Base-by-base conservation (phyloP, 305 asterid genomes). In the Solanum hybrid region DNA sequence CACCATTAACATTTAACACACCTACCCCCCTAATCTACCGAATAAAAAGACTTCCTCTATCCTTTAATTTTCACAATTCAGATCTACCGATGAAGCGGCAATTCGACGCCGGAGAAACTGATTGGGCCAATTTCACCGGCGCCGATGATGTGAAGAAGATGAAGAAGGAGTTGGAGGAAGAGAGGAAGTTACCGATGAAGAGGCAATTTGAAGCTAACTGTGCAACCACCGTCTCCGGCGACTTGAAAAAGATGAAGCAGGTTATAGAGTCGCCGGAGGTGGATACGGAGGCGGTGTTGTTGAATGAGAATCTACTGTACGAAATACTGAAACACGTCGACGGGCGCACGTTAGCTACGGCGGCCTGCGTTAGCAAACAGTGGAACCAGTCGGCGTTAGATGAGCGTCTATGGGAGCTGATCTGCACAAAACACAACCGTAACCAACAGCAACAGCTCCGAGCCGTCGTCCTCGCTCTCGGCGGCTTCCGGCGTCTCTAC, bases 371-470 rank as follows among this genome's bases (percentile, higher is more conserved):
- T 69, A 94, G 93, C 94, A 94, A 93, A 79, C 99, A 91, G 93
- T 97, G 99, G 99, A 90, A 78, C 89, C 94, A 91, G 75, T 93
- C 98, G 87, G 98, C 99, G 78, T 92, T 92, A 75, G 99, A 97
- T 89, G 99, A 97, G 94, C 94, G 98, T 90, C 94, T 97, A 72
- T 97, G 99, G 99, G 99, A 97, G 93, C 93, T 94, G 94, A 96
- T 97, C 96, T 97, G 99, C 92, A 95, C 98, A 38, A 94, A 91
- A 87, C 95, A 96, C 91, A 89, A 92, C 91, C 93, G 94, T 17
- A 94, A 95, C 88, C 92, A 94, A 90, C 97, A 87, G 51, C 90
- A 91, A 77, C 92, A 94, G 87, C 95, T 96, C 14, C 97, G 99
- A 76, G 88, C 96, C 84, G 98, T 97, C 88, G 98, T 97, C 3